Evolutionary conservation across 495 filamentous ascomycete species (phyloP).

Genomic region (Lophiotrema nucula): DNA sequence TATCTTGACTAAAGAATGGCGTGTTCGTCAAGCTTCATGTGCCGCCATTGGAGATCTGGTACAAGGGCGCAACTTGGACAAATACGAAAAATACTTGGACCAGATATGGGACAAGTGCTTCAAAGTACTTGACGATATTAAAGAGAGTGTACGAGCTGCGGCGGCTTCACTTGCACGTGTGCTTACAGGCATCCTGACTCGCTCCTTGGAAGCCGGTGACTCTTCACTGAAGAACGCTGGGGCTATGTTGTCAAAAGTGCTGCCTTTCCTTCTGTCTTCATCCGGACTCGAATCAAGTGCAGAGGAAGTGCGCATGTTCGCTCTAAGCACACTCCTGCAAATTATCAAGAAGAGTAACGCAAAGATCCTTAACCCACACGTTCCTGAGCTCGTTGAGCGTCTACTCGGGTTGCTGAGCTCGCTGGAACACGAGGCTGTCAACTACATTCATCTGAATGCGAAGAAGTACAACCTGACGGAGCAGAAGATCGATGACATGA

Average conservation of each 20-base stretch:
- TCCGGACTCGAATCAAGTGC: slow-evolving; percentile 84
- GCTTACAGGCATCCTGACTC: slow-evolving; percentile 77
- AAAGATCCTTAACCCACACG: slow-evolving; percentile 69
- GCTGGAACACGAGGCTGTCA: slow-evolving; percentile 79
- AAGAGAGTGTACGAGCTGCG: slow-evolving; percentile 78
- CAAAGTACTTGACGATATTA: slow-evolving; percentile 91
- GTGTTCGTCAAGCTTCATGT: slow-evolving; percentile 87
- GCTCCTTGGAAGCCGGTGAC: slow-evolving; percentile 77
- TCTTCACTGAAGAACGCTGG: slow-evolving; percentile 65
- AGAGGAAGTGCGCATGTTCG: slow-evolving; percentile 71
- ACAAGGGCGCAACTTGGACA: slow-evolving; percentile 68
- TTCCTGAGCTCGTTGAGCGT: slow-evolving; percentile 76
- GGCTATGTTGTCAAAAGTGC: slow-evolving; percentile 74
- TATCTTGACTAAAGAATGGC: slow-evolving; percentile 88
- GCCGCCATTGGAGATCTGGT: slow-evolving; percentile 84
- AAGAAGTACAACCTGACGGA: slow-evolving; percentile 78
- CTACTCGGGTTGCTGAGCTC: slow-evolving; percentile 78
- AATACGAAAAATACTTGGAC: slow-evolving; percentile 78
- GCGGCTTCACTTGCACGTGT: slow-evolving; percentile 78
- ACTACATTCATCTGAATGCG: slow-evolving; percentile 88
- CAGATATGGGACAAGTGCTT: slow-evolving; percentile 81
- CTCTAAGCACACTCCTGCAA: slow-evolving; percentile 70
- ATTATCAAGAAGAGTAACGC: slow-evolving; percentile 81
- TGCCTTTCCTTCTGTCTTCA: slow-evolving; percentile 88
- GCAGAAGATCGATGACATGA: slow-evolving; percentile 82